phyloP scores from a whole-genome alignment of 2,329 filamentous ascomycete species.

The Dothistroma pini region DNA sequence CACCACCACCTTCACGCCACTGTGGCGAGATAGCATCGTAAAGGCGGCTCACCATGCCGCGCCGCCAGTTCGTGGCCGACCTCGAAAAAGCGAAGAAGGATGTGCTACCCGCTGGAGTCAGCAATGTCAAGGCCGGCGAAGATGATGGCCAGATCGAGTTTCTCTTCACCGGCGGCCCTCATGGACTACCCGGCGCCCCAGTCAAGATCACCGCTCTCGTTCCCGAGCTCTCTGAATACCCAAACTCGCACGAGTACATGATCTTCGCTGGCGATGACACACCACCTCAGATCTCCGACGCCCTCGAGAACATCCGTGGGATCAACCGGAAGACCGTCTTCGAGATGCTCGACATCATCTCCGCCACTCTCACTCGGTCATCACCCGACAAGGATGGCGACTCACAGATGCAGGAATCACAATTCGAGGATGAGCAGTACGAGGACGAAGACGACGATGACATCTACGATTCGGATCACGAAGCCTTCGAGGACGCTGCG shows the following conservation, averaged over 20 bases:
- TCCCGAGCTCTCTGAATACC: slow-evolving; percentile 59
- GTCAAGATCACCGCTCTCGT: slow-evolving; percentile 39
- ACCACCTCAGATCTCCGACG: slow-evolving; percentile 40
- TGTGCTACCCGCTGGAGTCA: slow-evolving; percentile 48
- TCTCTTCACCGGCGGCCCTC: slow-evolving; percentile 41
- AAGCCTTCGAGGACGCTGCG: slow-evolving; percentile 24
- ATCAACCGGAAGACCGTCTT: slow-evolving; percentile 45
- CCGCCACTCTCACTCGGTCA: slow-evolving; percentile 36
- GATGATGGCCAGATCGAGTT: slow-evolving; percentile 72
- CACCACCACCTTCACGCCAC: background rate
- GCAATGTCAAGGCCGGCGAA: slow-evolving; percentile 56
- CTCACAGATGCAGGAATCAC: slow-evolving; percentile 41
- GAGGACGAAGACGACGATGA: slow-evolving; percentile 40
- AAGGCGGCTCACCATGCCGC: slow-evolving; percentile 53
- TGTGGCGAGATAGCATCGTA: background rate
- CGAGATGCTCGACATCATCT: slow-evolving; percentile 49
- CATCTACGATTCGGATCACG: slow-evolving; percentile 31
- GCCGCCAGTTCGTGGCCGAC: slow-evolving; percentile 63
- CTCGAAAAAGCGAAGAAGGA: slow-evolving; percentile 41
- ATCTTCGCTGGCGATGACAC: slow-evolving; percentile 52
- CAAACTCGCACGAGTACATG: slow-evolving; percentile 54
- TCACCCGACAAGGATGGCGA: slow-evolving; percentile 40
- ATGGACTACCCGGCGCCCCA: slow-evolving; percentile 14
- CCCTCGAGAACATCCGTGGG: slow-evolving; percentile 46
- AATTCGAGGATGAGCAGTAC: slow-evolving; percentile 34